These are phyloP conservation scores for Orobanche coerulescens DNA, from an alignment of 257 asterid species.

Conservation along the genomic window DNA sequence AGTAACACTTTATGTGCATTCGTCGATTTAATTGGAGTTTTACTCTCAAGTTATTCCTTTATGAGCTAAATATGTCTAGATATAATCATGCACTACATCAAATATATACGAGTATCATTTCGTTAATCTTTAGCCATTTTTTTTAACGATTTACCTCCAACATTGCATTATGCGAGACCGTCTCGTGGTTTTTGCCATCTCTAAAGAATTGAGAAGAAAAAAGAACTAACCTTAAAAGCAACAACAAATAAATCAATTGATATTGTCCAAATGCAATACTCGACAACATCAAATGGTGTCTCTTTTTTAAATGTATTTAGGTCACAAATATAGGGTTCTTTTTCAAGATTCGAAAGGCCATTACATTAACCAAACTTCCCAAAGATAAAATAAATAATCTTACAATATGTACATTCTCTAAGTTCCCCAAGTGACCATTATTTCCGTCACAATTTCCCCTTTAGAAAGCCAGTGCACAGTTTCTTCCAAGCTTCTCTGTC, in stretches of 20 bases:
- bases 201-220: too few relatives aligned
- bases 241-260: neutral
- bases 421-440: neutral
- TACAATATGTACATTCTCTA: conserved; percentile 28
- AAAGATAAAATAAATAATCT: neutral
- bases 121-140: too few relatives aligned
- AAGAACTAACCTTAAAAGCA: too few relatives aligned
- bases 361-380: neutral
- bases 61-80: too few relatives aligned
- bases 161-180: too few relatives aligned
- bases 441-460: conserved; percentile 57
- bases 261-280: neutral
- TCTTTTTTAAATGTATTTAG: neutral
- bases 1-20: too few relatives aligned
- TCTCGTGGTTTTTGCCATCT: too few relatives aligned
- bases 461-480: conserved; percentile 68
- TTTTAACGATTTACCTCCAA: too few relatives aligned
- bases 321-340: neutral
- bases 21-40: too few relatives aligned
- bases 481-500: conserved; percentile 73
- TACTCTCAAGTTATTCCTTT: too few relatives aligned
- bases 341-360: neutral
- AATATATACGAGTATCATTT: too few relatives aligned
- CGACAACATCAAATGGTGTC: neutral
- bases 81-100: too few relatives aligned